phyloP scores from a whole-genome alignment of 176 grass and related monocot genomes.

The Alloteropsis semialata region DNA sequence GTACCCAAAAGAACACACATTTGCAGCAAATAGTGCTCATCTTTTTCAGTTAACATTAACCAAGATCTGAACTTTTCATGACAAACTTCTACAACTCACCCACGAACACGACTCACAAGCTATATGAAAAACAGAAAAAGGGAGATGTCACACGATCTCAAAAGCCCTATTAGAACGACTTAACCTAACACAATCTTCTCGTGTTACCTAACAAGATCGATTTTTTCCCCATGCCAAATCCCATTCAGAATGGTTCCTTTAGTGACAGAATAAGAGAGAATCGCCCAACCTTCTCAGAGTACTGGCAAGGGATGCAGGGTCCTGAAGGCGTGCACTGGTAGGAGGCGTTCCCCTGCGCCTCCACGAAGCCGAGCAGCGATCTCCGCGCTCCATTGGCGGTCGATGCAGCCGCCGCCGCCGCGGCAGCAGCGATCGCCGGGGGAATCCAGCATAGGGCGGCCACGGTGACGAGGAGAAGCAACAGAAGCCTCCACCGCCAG shows the following conservation, averaged over 20 bases:
- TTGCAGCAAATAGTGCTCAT: background rate
- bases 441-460: conserved; percentile 52
- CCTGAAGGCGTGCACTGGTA: conserved; percentile 75
- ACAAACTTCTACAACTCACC: background rate
- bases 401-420: conserved; percentile 29
- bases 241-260: background rate
- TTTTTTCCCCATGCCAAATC: background rate
- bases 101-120: background rate
- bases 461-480: conserved; percentile 34
- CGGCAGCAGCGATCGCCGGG: conserved; percentile 45
- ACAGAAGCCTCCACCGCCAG: conserved; percentile 44
- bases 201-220: conserved; percentile 22
- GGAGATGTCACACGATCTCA: background rate
- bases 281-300: conserved; percentile 72
- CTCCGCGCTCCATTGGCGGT: conserved; percentile 36
- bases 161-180: background rate
- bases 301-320: conserved; percentile 75
- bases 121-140: background rate
- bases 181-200: background rate
- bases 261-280: background rate
- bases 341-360: conserved; percentile 74
- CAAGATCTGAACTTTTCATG: conserved; percentile 32
- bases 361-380: conserved; percentile 70
- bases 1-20: background rate
- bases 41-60: background rate